A percentile compares a stretch with the other conserved stretches of the same genome.
Conservation (phyloP, 306 rosid species). For the Sechiopsis laciniata region DNA sequence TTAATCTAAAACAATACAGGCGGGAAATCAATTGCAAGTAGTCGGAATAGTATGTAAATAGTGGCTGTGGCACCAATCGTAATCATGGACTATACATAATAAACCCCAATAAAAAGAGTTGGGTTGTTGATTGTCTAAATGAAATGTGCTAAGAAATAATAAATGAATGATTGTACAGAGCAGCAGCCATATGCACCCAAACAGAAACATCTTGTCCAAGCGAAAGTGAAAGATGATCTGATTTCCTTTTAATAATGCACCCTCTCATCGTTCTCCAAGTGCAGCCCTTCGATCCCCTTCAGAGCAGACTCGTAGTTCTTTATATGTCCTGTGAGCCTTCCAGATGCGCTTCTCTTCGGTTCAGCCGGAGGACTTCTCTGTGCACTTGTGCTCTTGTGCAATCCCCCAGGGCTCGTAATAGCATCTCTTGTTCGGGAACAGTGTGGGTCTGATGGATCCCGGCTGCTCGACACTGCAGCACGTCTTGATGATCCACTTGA, state of each 20-base stretch:
- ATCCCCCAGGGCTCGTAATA: constrained; percentile 67
- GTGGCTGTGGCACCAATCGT: too few relatives aligned
- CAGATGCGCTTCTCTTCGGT: constrained; percentile 43
- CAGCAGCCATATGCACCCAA: too few relatives aligned
- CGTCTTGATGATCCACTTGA: constrained; percentile 83
- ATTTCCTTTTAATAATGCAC: constrained; percentile 34
- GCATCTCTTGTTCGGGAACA: constrained; percentile 60
- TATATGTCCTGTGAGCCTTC: constrained; percentile 47
- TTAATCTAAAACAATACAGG: too few relatives aligned
- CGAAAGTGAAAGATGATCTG: neutral
- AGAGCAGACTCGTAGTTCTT: constrained; percentile 69
- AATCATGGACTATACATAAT: too few relatives aligned
- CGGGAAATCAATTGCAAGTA: too few relatives aligned
- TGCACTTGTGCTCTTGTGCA: constrained; percentile 52
- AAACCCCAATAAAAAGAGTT: too few relatives aligned
- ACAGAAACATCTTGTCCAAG: constrained; percentile 23
- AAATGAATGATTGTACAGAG: too few relatives aligned
- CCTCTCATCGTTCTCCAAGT: constrained; percentile 71
- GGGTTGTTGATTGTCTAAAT: too few relatives aligned
- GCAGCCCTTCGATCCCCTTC: constrained; percentile 75
- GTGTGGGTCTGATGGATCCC: constrained; percentile 59
- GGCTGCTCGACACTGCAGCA: constrained; percentile 67
- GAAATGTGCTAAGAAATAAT: neutral
- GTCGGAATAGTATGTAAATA: too few relatives aligned
- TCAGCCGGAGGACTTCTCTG: constrained; percentile 8